Evolutionary conservation across 2,329 filamentous ascomycete genomes (phyloP), one percentile per base, ranked within the genome.

Genomic region (Teratosphaeria epicoccoides): DNA sequence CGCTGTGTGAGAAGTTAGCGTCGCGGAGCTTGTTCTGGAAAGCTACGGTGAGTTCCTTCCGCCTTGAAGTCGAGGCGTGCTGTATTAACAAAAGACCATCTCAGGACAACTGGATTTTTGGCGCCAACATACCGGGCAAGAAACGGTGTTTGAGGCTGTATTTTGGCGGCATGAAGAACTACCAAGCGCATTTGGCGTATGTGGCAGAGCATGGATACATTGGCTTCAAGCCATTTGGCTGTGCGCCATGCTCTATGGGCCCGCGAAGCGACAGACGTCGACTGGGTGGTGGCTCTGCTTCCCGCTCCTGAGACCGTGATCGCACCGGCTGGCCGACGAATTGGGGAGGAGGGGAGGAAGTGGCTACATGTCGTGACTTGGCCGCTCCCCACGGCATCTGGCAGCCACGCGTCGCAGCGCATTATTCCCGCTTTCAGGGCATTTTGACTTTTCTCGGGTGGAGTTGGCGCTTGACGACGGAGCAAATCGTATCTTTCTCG

Each of bases 71-170:
- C 6, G 24, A 44, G 43, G 17, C 20, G 10, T 7, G n/a, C 12
- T 11, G 45, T n/a, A n/a, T n/a, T n/a, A n/a, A n/a, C n/a, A n/a
- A n/a, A n/a, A n/a, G n/a, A n/a, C n/a, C n/a, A n/a, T n/a, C n/a
- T n/a, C 33, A 51, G 46, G 46, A 61, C 24, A 58, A 58, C 29
- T 67, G 65, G 64, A 64, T 68, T 20, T 65, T 65, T 50, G 61
- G 63, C 12, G 49, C 49, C 4, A 63, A 64, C 46, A 46, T 64
- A 2, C 43, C 57, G 1, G 65, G 65, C 3, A 66, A 68, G 54
- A 54, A 56, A 24, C 46, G 51, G 9, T 56, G 55, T 33, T 33
- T 62, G 37, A 47, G 59, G 10, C 61, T 61, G 43, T 63, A 56
- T 47, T 63, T 61, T 47, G 61, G 59, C 6, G 59, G 61, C 9